Evolutionary conservation across 2,329 filamentous ascomycete genomes (phyloP).

Genomic region (Acephala macrosclerotiorum): DNA sequence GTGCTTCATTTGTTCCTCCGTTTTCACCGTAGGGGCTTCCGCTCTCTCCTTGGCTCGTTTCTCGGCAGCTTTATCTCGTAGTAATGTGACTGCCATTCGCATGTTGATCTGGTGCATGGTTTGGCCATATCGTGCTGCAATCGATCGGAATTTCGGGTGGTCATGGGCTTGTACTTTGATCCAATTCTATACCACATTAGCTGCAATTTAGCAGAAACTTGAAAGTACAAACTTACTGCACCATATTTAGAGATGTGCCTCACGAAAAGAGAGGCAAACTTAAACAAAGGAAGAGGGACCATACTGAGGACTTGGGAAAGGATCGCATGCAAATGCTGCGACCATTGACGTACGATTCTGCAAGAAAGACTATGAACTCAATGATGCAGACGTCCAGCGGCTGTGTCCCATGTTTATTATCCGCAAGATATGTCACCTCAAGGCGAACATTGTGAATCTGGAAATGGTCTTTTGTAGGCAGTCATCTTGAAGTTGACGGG

Average conservation of each 20-base stretch:
- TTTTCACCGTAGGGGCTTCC: constrained; percentile 70
- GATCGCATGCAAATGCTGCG: not conserved
- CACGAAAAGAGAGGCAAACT: constrained; percentile 69
- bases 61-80: constrained; percentile 65
- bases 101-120: constrained; percentile 72
- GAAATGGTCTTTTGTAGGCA: constrained; percentile 4
- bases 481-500: not conserved
- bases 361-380: constrained; percentile 3
- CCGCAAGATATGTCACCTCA: not conserved
- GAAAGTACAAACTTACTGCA: constrained; percentile 57
- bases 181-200: constrained; percentile 58
- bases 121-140: constrained; percentile 69
- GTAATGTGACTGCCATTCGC: constrained; percentile 65
- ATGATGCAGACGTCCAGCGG: constrained; percentile 13
- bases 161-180: constrained; percentile 73
- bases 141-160: constrained; percentile 64
- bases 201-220: not conserved
- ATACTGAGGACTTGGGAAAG: constrained; percentile 47
- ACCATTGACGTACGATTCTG: not conserved
- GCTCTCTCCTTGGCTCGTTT: constrained; percentile 66
- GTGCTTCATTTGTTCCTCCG: constrained; percentile 64
- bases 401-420: constrained; percentile 1
- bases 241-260: constrained; percentile 74
- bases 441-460: not conserved
- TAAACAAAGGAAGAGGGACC: constrained; percentile 73